Evolutionary conservation across 352 stramenopile genomes (phyloP).

Genomic region (Phytophthora pinifolia): DNA sequence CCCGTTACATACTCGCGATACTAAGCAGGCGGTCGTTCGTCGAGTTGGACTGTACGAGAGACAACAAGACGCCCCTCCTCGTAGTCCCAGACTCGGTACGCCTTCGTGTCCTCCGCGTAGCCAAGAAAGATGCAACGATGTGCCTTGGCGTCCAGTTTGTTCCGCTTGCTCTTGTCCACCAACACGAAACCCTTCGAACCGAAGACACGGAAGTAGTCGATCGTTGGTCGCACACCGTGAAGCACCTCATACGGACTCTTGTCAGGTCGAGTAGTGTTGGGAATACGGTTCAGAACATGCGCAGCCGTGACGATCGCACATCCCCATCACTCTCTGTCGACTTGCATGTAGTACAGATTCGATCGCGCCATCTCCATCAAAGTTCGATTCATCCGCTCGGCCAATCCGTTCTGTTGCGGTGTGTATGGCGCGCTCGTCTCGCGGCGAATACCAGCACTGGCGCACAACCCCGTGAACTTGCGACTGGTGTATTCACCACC

Average conservation of each 20-base stretch:
- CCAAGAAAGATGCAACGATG: conserved; percentile 14
- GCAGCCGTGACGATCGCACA: conserved; percentile 16
- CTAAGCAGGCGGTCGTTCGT: no score
- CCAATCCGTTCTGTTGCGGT: conserved; percentile 17
- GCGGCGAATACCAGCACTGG: conserved; percentile 5
- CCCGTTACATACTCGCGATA: no score
- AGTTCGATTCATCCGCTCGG: conserved; percentile 15
- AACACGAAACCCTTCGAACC: conserved; percentile 13
- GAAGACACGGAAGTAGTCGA: conserved; percentile 21
- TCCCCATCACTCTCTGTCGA: conserved; percentile 14
- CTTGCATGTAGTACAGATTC: conserved; percentile 8
- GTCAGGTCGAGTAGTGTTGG: conserved; percentile 12
- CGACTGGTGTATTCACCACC: conserved; percentile 21
- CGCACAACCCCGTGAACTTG: conserved; percentile 12
- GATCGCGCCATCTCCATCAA: conserved; percentile 7
- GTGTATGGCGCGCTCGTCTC: conserved; percentile 19
- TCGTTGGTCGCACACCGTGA: conserved; percentile 1
- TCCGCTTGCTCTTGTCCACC: conserved; percentile 17
- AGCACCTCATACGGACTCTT: conserved; percentile 12
- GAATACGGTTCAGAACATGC: conserved; percentile 10
- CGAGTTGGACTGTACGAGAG: no score
- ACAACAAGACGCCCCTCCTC: no score
- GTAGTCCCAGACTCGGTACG: no score
- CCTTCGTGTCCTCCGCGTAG: conserved; percentile 11
- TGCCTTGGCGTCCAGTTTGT: conserved; percentile 13